These are phyloP conservation scores for Vitis amurensis DNA, from an alignment of 164 flowering plant genomes.

Conservation along the genomic window DNA sequence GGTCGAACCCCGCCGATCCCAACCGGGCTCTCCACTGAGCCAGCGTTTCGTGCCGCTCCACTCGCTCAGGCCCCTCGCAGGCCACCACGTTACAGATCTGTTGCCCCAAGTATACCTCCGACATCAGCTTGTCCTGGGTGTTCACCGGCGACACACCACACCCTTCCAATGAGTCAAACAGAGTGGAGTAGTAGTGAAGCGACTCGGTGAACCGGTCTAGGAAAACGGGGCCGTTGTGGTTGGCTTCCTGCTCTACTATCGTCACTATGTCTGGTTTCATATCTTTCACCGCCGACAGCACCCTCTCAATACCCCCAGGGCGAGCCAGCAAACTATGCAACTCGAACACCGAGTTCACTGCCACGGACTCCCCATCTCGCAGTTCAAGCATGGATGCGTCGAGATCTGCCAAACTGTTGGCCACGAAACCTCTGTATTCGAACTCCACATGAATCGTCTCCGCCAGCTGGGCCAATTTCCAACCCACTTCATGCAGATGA, in stretches of 20 bases:
- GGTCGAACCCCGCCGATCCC: constrained; percentile 40
- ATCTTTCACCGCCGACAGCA: constrained; percentile 36
- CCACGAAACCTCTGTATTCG: constrained; percentile 52
- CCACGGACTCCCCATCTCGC: constrained; percentile 44
- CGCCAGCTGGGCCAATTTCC: constrained; percentile 53
- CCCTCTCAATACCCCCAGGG: constrained; percentile 52
- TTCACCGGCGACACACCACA: constrained; percentile 8
- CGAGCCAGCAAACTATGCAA: constrained; percentile 45
- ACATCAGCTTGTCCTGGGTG: constrained; percentile 39
- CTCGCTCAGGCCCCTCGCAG: constrained; percentile 50
- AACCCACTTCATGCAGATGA: constrained; percentile 49
- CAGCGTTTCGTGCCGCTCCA: constrained; percentile 58
- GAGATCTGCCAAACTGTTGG: constrained; percentile 45
- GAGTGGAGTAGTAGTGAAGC: constrained; percentile 51
- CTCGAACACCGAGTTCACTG: constrained; percentile 61
- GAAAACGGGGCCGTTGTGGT: constrained; percentile 53
- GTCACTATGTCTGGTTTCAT: constrained; percentile 53
- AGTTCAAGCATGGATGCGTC: constrained; percentile 46
- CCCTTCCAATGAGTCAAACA: constrained; percentile 60
- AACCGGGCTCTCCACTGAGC: constrained; percentile 45
- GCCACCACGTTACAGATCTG: constrained; percentile 63
- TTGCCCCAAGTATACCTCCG: constrained; percentile 48
- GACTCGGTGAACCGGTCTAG: constrained; percentile 56
- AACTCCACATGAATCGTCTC: constrained; percentile 48
- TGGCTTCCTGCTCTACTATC: constrained; percentile 59